These are phyloP conservation scores for Sphagnurus paluster DNA, from an alignment of 1,284 basidiomycete genomes.

Conservation along the genomic window DNA sequence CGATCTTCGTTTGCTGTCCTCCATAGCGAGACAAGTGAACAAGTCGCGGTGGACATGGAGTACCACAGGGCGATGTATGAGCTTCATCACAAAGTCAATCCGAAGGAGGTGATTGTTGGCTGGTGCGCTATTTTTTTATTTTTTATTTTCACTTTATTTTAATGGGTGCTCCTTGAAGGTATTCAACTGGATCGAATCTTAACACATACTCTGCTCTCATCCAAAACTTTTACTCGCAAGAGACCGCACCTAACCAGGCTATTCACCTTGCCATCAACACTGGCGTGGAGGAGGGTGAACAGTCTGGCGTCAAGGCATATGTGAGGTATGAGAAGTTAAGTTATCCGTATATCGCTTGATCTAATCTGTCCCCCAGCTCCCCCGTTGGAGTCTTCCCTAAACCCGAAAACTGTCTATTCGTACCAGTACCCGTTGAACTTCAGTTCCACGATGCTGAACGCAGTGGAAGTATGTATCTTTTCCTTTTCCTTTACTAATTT, in stretches of 20 bases:
- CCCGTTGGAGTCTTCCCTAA: constrained; percentile 85
- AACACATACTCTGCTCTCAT: constrained; percentile 98
- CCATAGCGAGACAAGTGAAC: constrained; percentile 89
- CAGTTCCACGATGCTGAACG: constrained; percentile 82
- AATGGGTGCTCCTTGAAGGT: constrained; percentile 49
- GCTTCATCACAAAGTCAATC: constrained; percentile 81
- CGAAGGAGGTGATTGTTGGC: constrained; percentile 87
- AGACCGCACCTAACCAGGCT: constrained; percentile 87
- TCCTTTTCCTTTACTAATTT: constrained; percentile 1
- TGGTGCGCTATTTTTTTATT: constrained; percentile 54
- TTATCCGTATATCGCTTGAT: constrained; percentile 4
- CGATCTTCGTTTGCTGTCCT: constrained; percentile 86
- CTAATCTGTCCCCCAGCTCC: constrained; percentile 48
- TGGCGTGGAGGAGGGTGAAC: constrained; percentile 67
- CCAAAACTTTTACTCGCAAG: constrained; percentile 97
- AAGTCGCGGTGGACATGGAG: constrained; percentile 95
- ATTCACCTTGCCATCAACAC: constrained; percentile 95
- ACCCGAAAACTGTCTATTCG: constrained; percentile 90
- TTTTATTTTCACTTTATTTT: constrained; percentile 1
- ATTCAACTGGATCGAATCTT: constrained; percentile 86
- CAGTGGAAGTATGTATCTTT: constrained; percentile 73
- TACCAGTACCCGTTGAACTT: constrained; percentile 83
- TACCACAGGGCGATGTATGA: constrained; percentile 95
- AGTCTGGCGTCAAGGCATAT: constrained; percentile 86
- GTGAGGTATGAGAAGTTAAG: constrained; percentile 63